Evolutionary conservation across 1,284 basidiomycete species (phyloP), one percentile per base, ranked within the genome.

Genomic region (Phenoliferia sp.): DNA sequence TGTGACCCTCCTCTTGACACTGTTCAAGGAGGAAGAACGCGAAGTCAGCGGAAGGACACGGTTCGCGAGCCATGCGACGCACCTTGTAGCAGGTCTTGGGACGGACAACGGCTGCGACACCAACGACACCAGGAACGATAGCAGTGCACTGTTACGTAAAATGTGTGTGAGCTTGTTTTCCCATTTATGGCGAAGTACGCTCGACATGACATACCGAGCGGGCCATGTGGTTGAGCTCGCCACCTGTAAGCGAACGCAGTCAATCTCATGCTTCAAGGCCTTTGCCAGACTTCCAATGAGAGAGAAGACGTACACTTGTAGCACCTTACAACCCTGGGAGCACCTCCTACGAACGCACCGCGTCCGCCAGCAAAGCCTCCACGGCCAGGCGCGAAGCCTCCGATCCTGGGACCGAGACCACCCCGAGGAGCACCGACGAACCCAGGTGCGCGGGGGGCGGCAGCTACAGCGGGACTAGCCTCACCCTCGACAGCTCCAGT

Each of bases 1-100:
- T 90, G 82, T 92, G 90, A 70, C 90, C 90, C 78, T 89, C 87
- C 78, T 88, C 85, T 76, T 90, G 87, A 76, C 90, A 92, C 77
- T 54, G 34, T 17, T 5, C 31, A n/a, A 9, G 31, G 3, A 2
- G 35, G 29, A 52, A 12, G 22, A 44, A 44, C 12, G 39, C 12
- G 12, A 44, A 44, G 39, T 44, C 39, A 44, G 39, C 39, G 12
- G 39, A 12, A 22, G 39, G 39, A 12, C 39, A 39, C 9, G 26
- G n/a, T 44, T 44, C 39, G 39, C 39, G 39, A 22, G 39, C 12
- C 12, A 22, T 12, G 39, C 12, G 39, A 44, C 61, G 35, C 35
- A 69, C 68, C 64, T 89, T 90, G 81, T 90, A 92, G 78, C 90
- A 92, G 56, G 87, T 89, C 81, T 89, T 90, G 74, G 79, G 85